Conservation (phyloP, 371 early-diverging fungal species). For the Syncephalastrum racemosum region DNA sequence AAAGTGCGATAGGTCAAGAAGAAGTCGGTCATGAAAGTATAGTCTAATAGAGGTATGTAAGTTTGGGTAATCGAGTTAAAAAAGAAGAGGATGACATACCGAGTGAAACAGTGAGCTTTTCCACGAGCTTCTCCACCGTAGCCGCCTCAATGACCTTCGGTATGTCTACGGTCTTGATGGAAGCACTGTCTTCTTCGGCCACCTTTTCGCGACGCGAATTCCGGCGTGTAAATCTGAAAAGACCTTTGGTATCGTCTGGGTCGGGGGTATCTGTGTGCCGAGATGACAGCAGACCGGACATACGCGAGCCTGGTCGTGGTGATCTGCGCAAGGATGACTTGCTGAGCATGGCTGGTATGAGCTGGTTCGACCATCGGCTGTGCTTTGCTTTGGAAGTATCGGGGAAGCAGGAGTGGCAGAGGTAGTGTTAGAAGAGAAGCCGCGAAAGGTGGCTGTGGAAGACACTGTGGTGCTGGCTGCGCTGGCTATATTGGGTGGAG, state of each 20-base stretch:
- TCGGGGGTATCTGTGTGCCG: too few relatives aligned
- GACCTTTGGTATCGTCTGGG: too few relatives aligned
- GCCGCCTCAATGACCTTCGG: conserved; percentile 61
- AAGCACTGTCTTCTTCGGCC: too few relatives aligned
- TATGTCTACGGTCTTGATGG: conserved; percentile 12
- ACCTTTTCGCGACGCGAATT: too few relatives aligned
- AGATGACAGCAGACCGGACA: too few relatives aligned
- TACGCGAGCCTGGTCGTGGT: neutral
- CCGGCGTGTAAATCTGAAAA: too few relatives aligned
- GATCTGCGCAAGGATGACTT: conserved; percentile 3
- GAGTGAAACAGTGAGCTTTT: conserved; percentile 59
- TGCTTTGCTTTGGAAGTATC: conserved; percentile 1
- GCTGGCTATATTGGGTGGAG: conserved; percentile 3
- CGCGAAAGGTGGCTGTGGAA: conserved; percentile 12
- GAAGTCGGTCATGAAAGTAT: conserved; percentile 72
- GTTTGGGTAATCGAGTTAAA: neutral
- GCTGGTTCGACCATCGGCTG: conserved; percentile 15
- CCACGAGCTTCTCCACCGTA: conserved; percentile 61
- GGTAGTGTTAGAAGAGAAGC: conserved; percentile 42
- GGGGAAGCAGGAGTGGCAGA: neutral
- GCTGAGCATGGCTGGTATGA: conserved; percentile 4
- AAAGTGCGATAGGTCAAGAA: conserved; percentile 72
- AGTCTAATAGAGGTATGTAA: conserved; percentile 40
- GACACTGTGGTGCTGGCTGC: conserved; percentile 19
- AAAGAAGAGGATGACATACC: conserved; percentile 19